Evolutionary conservation across 495 filamentous ascomycete species (phyloP).

Genomic region (Aspergillus egyptiacus): DNA sequence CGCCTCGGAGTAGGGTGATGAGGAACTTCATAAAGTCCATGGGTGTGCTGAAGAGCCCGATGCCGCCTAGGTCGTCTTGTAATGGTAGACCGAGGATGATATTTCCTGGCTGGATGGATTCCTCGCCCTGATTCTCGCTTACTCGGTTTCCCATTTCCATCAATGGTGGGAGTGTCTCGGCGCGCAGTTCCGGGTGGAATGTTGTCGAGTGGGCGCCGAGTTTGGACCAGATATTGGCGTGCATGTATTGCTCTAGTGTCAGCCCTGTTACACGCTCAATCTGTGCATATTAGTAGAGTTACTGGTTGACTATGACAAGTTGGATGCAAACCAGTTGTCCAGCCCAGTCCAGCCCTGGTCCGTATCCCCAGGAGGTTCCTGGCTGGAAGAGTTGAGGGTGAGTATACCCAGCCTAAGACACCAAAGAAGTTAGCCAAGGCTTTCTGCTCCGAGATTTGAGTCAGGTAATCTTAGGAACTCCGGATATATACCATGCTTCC

Average conservation of each 20-base stretch:
- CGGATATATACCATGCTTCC: conserved; percentile 18
- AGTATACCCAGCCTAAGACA: conserved; percentile 22
- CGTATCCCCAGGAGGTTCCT: conserved; percentile 41
- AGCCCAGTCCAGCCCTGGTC: conserved; percentile 42
- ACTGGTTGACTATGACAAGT: not conserved
- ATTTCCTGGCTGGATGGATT: no score
- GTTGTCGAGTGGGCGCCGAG: conserved; percentile 22
- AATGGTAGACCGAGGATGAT: no score
- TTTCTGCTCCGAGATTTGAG: no score
- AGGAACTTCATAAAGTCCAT: conserved; percentile 15
- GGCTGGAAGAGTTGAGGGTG: conserved; percentile 40
- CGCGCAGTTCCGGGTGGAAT: conserved; percentile 15
- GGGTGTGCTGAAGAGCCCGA: conserved; percentile 37
- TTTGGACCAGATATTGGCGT: conserved; percentile 34
- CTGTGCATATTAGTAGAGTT: no score
- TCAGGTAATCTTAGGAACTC: no score
- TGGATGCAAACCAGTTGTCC: conserved; percentile 26
- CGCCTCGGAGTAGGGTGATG: conserved; percentile 9
- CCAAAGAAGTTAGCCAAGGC: no score
- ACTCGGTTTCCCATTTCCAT: not conserved
- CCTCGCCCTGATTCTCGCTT: no score
- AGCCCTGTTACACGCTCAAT: conserved; percentile 19
- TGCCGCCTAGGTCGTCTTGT: conserved; percentile 43
- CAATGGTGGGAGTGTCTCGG: not conserved
- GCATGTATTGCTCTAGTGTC: conserved; percentile 41